Evolutionary conservation across 176 grass and related monocot genomes (phyloP).

Genomic region (Pontederia crassipes): DNA sequence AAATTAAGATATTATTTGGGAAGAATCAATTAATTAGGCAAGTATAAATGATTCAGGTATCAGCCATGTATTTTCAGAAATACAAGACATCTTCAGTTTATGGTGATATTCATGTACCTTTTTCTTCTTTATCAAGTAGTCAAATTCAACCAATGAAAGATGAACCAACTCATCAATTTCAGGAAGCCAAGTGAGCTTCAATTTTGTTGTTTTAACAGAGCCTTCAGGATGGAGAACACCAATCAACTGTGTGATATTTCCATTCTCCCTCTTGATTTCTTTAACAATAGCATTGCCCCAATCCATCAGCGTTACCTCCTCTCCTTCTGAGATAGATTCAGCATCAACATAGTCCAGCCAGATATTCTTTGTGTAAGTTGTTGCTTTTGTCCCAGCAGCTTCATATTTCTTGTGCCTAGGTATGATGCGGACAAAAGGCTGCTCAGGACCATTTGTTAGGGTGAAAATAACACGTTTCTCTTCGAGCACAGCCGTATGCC

Average conservation of each 20-base stretch:
- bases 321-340: conserved; percentile 35
- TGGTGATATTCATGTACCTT: conserved; percentile 35
- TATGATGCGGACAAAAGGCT: conserved; percentile 52
- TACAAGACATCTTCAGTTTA: too few relatives aligned
- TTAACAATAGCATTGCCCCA: conserved; percentile 89
- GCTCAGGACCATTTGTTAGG: conserved; percentile 68
- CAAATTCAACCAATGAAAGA: conserved; percentile 73
- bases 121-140: conserved; percentile 91
- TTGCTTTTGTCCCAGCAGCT: conserved; percentile 76
- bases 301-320: conserved; percentile 94
- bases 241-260: conserved; percentile 48
- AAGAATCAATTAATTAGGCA: neutral
- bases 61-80: too few relatives aligned
- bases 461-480: conserved; percentile 40
- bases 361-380: conserved; percentile 61
- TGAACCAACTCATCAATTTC: conserved; percentile 61
- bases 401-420: conserved; percentile 89
- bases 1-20: too few relatives aligned
- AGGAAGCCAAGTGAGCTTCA: conserved; percentile 90
- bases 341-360: conserved; percentile 76
- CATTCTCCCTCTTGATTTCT: conserved; percentile 74
- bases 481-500: conserved; percentile 68
- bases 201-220: conserved; percentile 74
- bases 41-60: neutral
- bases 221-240: conserved; percentile 81